A percentile compares a stretch with the other conserved stretches of the same genome.
Evolutionary conservation across 257 asterid genomes (phyloP).

Genomic region (Scutellaria barbata): DNA sequence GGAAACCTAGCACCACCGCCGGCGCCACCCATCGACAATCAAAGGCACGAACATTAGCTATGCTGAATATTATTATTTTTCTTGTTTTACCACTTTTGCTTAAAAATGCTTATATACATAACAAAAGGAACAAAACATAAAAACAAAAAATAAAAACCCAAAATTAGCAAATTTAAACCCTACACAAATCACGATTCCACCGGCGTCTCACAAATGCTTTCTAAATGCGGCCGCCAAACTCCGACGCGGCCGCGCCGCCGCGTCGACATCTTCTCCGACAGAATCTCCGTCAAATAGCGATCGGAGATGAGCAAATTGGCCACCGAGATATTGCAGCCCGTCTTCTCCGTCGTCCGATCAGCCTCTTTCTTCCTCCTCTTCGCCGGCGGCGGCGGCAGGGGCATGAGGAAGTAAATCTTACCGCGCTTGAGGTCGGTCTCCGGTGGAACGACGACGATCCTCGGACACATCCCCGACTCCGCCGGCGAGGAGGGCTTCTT

Average conservation of each 20-base stretch:
- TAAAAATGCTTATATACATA: slow-evolving; percentile 51
- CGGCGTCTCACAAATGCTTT: slow-evolving; percentile 80
- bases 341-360: slow-evolving; percentile 32
- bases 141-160: not conserved
- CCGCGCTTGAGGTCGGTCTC: slow-evolving; percentile 88
- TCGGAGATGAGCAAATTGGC: slow-evolving; percentile 54
- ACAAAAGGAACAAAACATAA: not conserved
- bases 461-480: slow-evolving; percentile 61
- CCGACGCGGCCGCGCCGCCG: slow-evolving; percentile 86
- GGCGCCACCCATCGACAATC: not conserved
- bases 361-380: slow-evolving; percentile 56
- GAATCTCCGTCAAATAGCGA: slow-evolving; percentile 75
- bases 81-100: slow-evolving; percentile 12
- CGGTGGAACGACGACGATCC: slow-evolving; percentile 71
- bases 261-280: slow-evolving; percentile 69
- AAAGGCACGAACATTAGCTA: not conserved
- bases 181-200: slow-evolving; percentile 45
- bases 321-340: slow-evolving; percentile 19
- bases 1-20: slow-evolving; percentile 16
- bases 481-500: slow-evolving; percentile 78
- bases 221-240: slow-evolving; percentile 89
- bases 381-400: slow-evolving; percentile 50
- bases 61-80: not conserved
- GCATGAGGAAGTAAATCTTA: slow-evolving; percentile 91
- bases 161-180: slow-evolving; percentile 42